Conservation (phyloP, 768 basidiomycete genomes). For the Terana coerulea region DNA sequence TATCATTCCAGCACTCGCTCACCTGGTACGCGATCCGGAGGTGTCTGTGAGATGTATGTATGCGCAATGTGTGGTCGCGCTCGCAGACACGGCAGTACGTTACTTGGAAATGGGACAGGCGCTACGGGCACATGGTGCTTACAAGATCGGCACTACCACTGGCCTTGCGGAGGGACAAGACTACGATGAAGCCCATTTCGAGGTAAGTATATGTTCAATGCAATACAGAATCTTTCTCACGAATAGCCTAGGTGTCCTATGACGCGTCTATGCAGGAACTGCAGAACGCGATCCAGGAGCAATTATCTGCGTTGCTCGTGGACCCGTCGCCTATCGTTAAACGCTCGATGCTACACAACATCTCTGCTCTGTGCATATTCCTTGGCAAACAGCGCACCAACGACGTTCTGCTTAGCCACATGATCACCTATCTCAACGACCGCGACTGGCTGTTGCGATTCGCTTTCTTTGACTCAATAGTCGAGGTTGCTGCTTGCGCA, state of each 20-base stretch:
- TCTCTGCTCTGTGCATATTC: slow-evolving; percentile 89
- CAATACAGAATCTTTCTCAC: not conserved
- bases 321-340: slow-evolving; percentile 89
- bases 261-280: slow-evolving; percentile 85
- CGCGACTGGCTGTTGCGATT: slow-evolving; percentile 88
- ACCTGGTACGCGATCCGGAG: slow-evolving; percentile 81
- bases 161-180: slow-evolving; percentile 50
- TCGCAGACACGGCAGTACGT: slow-evolving; percentile 82
- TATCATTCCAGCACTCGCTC: slow-evolving; percentile 85
- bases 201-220: slow-evolving; percentile 42
- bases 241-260: slow-evolving; percentile 69
- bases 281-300: slow-evolving; percentile 81
- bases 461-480: slow-evolving; percentile 94
- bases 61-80: slow-evolving; percentile 79
- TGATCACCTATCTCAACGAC: slow-evolving; percentile 85
- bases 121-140: slow-evolving; percentile 76
- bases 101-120: slow-evolving; percentile 95
- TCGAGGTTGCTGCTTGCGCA: slow-evolving; percentile 92
- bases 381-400: slow-evolving; percentile 91
- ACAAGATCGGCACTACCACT: slow-evolving; percentile 45
- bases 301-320: slow-evolving; percentile 80
- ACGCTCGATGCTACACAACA: slow-evolving; percentile 82
- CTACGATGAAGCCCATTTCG: slow-evolving; percentile 76
- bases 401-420: slow-evolving; percentile 86
- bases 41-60: slow-evolving; percentile 76